Conservation (phyloP, 176 grass and related monocot genomes). For the Poa pratensis region DNA sequence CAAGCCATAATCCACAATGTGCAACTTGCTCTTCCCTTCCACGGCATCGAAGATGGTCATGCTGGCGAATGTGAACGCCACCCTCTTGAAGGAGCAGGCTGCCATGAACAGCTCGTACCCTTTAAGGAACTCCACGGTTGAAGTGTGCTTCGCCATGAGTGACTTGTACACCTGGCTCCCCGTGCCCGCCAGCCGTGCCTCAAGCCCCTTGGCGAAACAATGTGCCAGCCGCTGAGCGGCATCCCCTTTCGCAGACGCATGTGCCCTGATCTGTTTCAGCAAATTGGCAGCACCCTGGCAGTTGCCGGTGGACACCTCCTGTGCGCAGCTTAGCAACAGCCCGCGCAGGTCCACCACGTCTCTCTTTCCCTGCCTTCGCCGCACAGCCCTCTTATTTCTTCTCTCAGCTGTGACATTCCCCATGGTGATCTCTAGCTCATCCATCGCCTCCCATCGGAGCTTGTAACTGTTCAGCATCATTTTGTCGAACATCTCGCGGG, state of each 20-base stretch:
- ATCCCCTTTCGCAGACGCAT: conserved; percentile 48
- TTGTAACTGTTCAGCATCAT: conserved; percentile 27
- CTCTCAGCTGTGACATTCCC: neutral
- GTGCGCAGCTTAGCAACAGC: conserved; percentile 57
- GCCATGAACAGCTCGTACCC: conserved; percentile 60
- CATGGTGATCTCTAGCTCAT: conserved; percentile 21
- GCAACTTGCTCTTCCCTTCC: conserved; percentile 39
- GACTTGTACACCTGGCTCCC: conserved; percentile 49
- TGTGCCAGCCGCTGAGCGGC: conserved; percentile 61
- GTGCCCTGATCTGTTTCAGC: conserved; percentile 50
- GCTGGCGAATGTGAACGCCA: conserved; percentile 40
- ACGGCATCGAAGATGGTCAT: conserved; percentile 51
- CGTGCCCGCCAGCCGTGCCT: conserved; percentile 53
- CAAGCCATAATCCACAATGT: conserved; percentile 57
- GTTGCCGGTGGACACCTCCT: conserved; percentile 50
- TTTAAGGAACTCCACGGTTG: conserved; percentile 48
- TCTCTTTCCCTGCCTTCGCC: neutral
- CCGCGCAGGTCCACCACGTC: conserved; percentile 55
- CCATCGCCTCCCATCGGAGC: conserved; percentile 6
- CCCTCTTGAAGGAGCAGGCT: conserved; percentile 54
- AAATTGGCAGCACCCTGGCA: conserved; percentile 38
- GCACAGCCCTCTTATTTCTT: conserved; percentile 21
- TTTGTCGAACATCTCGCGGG: conserved; percentile 50
- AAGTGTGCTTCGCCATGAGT: conserved; percentile 42
- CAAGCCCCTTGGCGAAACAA: conserved; percentile 58